Conservation (phyloP, 495 filamentous ascomycete species). For the Parathielavia hyrcaniae region DNA sequence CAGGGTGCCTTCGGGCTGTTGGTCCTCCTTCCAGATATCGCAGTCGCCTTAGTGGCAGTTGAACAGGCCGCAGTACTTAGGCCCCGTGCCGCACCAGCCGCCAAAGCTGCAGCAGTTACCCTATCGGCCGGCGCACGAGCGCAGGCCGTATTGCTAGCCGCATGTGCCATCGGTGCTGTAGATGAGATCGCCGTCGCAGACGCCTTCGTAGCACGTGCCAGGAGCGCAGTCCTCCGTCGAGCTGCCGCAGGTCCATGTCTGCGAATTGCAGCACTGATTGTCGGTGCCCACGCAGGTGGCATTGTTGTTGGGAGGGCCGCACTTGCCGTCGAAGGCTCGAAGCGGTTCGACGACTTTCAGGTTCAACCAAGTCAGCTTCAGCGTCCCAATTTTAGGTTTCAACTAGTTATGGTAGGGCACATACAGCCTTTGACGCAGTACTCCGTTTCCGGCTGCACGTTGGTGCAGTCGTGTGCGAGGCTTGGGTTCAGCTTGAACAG, state of each 20-base stretch:
- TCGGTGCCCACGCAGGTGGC: slow-evolving; percentile 28
- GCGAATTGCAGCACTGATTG: slow-evolving; percentile 26
- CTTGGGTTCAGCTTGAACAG: slow-evolving; percentile 27
- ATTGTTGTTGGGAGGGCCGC: slow-evolving; percentile 30
- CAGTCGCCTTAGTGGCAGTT: background rate
- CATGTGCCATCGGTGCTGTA: slow-evolving; percentile 28
- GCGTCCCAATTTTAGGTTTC: background rate
- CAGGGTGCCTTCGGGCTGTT: slow-evolving; percentile 6
- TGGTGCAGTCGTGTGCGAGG: slow-evolving; percentile 21
- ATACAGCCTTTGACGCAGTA: slow-evolving; percentile 32
- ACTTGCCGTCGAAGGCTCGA: slow-evolving; percentile 23
- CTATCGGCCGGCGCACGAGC: slow-evolving; percentile 25
- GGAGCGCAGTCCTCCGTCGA: slow-evolving; percentile 27
- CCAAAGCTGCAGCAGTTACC: slow-evolving; percentile 29
- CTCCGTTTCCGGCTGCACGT: slow-evolving; percentile 21
- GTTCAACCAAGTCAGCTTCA: slow-evolving; percentile 7
- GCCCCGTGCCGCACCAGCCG: slow-evolving; percentile 12
- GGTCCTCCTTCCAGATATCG: slow-evolving; percentile 2
- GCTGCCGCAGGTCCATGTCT: slow-evolving; percentile 29
- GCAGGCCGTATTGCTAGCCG: slow-evolving; percentile 20
- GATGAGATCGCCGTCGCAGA: slow-evolving; percentile 20
- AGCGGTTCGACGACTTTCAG: slow-evolving; percentile 28
- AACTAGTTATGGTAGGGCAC: background rate
- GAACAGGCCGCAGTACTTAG: background rate
- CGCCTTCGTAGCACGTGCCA: slow-evolving; percentile 32